Conservation (phyloP, 2,329 filamentous ascomycete species). For the Colletotrichum lupini region DNA sequence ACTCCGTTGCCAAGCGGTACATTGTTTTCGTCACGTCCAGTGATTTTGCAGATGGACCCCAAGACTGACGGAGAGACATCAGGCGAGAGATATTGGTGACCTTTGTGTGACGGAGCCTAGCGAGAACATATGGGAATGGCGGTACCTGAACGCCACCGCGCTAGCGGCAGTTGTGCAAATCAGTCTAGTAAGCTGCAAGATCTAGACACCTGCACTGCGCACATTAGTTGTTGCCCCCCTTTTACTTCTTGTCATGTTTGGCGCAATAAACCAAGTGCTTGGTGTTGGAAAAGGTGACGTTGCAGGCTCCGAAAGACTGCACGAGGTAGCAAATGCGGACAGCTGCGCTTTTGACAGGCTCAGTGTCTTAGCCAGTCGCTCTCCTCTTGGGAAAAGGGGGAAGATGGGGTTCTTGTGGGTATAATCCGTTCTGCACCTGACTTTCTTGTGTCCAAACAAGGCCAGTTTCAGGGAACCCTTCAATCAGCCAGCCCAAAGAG, state of each 20-base stretch:
- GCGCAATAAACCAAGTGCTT: neutral
- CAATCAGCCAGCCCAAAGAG: neutral
- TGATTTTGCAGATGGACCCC: neutral
- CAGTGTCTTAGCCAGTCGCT: neutral
- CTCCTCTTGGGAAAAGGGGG: neutral
- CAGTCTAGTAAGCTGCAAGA: neutral
- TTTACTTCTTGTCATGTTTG: neutral
- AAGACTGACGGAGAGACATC: neutral
- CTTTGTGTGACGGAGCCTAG: slow-evolving; percentile 5
- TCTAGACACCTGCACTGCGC: slow-evolving; percentile 1
- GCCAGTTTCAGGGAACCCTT: slow-evolving; percentile 14
- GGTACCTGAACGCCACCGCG: slow-evolving; percentile 29
- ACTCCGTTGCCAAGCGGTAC: slow-evolving; percentile 4
- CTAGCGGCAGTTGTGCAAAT: slow-evolving; percentile 29
- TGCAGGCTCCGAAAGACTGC: neutral
- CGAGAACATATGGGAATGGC: neutral
- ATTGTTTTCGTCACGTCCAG: slow-evolving; percentile 9
- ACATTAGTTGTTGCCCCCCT: neutral
- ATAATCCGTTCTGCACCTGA: slow-evolving; percentile 7
- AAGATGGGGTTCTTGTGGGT: no score
- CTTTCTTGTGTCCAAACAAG: slow-evolving; percentile 2
- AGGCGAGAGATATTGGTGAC: slow-evolving; percentile 13
- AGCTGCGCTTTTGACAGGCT: neutral
- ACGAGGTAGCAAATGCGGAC: neutral
- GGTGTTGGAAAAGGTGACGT: neutral